Evolutionary conservation across 768 basidiomycete species (phyloP), one percentile per base, ranked within the genome.

Genomic region (Saitozyma podzolica): DNA sequence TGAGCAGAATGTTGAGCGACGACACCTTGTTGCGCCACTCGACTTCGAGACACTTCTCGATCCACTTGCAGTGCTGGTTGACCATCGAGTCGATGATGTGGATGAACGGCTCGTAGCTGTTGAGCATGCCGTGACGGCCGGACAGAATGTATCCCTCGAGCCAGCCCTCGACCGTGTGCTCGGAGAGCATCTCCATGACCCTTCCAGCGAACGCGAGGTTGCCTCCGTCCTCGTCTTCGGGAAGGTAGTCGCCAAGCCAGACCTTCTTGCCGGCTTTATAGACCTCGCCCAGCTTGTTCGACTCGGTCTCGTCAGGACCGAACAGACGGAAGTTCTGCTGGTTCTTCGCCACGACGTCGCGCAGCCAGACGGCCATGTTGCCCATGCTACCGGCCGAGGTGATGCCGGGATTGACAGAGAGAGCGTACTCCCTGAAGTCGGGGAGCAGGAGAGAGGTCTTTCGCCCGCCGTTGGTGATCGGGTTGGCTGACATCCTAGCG

Each of bases 131-230:
- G 0, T 77, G 74, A 43, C 81, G 74, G 8, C 92, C 92, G 0
- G 92, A 93, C 47, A 95, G 85, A 8, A 91, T 90, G 80, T 94
- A 94, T 3, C 92, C 91, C 79, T 95, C 90, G 1, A 94, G 82
- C 87, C 92, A 91, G 2, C 69, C 67, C 54, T 73, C 64, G 3
- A 71, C 63, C 16, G 72, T 68, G 63, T 69, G 69, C 59, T 72
- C 76, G 14, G 70, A 73, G 10, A 93, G 85, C 49, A 93, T 92
- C 79, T 94, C 92, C 65, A 92, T 83, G 52, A 94, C 85, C 11
- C 91, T 86, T 0, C 92, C 92, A 40, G 88, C 89, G 50, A 45
- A 48, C 14, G 62, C 54, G 9, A 59, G 49, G 17, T 66, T 65
- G 19, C 66, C 65, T n/a, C 16, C 66, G 50, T 67, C 80, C 53